phyloP scores from a whole-genome alignment of 2,329 filamentous ascomycete species.

The Mycosphaerella sp. region DNA sequence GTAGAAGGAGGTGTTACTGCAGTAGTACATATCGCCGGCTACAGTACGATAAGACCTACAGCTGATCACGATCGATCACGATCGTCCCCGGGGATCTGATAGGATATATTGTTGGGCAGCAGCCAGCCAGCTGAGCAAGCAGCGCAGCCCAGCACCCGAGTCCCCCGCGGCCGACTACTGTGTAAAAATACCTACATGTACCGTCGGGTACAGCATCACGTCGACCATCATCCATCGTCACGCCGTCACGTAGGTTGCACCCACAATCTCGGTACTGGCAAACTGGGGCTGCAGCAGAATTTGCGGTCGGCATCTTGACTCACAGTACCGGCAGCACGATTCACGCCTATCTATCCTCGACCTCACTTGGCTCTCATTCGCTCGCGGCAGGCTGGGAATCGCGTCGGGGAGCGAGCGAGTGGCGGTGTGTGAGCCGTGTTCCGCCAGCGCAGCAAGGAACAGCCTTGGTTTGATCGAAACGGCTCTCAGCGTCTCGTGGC shows the following conservation, averaged over 20 bases:
- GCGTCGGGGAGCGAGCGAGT: constrained; percentile 7
- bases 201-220: too few species aligned
- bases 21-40: neutral
- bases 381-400: constrained; percentile 8
- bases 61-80: neutral
- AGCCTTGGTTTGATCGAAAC: constrained; percentile 7
- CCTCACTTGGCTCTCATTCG: constrained; percentile 13
- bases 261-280: constrained; percentile 14
- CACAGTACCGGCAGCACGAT: constrained; percentile 16
- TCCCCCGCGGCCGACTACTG: too few species aligned
- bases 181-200: too few species aligned
- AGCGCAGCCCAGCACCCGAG: too few species aligned
- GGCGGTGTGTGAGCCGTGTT: constrained; percentile 13
- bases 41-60: too few species aligned
- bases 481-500: constrained; percentile 4
- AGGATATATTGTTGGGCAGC: neutral
- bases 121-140: neutral
- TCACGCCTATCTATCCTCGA: constrained; percentile 12
- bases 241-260: neutral
- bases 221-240: too few species aligned
- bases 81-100: neutral
- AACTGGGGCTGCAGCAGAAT: constrained; percentile 1
- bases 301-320: constrained; percentile 15
- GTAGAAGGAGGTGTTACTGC: neutral
- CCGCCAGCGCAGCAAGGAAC: constrained; percentile 14